Percentiles rank a stretch among this genome's conserved stretches.
Evolutionary conservation across 2,329 filamentous ascomycete genomes (phyloP).

Genomic region (Colletotrichum tanaceti): DNA sequence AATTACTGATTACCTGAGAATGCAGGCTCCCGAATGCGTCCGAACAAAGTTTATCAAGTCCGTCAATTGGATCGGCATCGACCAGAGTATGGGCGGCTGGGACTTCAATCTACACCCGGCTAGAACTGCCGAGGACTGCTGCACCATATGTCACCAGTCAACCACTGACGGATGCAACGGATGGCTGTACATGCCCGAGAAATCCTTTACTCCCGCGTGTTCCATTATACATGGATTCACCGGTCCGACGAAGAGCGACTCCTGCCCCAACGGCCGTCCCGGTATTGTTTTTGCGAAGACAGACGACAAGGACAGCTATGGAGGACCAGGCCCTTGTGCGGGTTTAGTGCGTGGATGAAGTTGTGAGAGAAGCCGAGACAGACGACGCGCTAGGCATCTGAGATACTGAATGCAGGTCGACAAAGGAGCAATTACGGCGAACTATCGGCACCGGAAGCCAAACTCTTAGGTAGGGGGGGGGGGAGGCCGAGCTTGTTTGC

Average conservation of each 20-base stretch:
- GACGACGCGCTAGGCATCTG: too few species aligned
- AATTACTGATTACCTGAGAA: not conserved
- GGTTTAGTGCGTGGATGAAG: slow-evolving; percentile 5
- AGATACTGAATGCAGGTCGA: not conserved
- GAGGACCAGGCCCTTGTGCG: slow-evolving; percentile 39
- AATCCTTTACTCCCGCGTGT: slow-evolving; percentile 30
- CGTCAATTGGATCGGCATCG: slow-evolving; percentile 41
- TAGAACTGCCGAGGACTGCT: slow-evolving; percentile 37
- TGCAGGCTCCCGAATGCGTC: slow-evolving; percentile 26
- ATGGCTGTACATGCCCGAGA: slow-evolving; percentile 37
- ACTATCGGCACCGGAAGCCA: too few species aligned
- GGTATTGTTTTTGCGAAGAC: slow-evolving; percentile 37
- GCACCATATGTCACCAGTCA: slow-evolving; percentile 35
- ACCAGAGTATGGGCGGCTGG: slow-evolving; percentile 24
- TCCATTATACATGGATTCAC: slow-evolving; percentile 38
- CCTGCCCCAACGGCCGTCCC: slow-evolving; percentile 39
- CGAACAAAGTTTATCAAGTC: slow-evolving; percentile 24
- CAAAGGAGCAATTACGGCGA: not conserved
- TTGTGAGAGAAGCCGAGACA: not conserved
- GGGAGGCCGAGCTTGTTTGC: not conserved
- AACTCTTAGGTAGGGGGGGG: too few species aligned
- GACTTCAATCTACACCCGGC: slow-evolving; percentile 32
- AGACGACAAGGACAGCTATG: slow-evolving; percentile 20
- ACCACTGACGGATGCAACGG: slow-evolving; percentile 39
- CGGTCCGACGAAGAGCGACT: slow-evolving; percentile 24